Conservation (phyloP, 106 monocot species). For the Alisma plantagoaquatica region DNA sequence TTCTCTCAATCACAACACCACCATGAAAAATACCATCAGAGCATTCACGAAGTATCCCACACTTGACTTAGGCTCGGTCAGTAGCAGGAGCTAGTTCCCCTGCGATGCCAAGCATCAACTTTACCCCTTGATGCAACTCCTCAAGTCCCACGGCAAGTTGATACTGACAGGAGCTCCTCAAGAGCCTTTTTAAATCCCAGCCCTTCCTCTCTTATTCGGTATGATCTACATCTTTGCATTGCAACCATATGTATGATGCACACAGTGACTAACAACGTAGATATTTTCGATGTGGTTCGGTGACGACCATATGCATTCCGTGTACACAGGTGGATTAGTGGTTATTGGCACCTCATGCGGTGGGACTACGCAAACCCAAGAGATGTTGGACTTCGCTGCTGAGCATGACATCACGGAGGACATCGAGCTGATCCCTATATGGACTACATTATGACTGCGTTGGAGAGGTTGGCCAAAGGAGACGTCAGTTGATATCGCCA, state of each 20-base stretch:
- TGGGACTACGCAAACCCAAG: slow-evolving; percentile 19
- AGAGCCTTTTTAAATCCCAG: slow-evolving; percentile 3
- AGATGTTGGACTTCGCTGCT: slow-evolving; percentile 16
- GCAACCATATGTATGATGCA: too few species aligned
- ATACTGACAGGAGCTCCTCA: slow-evolving; percentile 10
- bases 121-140: slow-evolving; percentile 3
- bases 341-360: slow-evolving; percentile 24
- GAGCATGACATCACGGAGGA: slow-evolving; percentile 5
- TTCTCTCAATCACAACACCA: too few species aligned
- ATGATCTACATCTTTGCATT: too few species aligned
- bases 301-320: too few species aligned
- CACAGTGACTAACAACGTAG: too few species aligned
- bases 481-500: slow-evolving; percentile 17
- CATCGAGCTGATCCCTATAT: slow-evolving; percentile 14
- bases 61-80: too few species aligned
- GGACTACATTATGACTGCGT: slow-evolving; percentile 9
- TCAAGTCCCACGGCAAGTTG: slow-evolving; percentile 8
- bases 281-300: too few species aligned
- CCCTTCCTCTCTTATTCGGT: slow-evolving; percentile 9
- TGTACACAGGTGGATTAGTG: slow-evolving; percentile 25
- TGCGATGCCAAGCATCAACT: slow-evolving; percentile 5
- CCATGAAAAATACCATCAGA: too few species aligned
- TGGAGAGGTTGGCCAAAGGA: slow-evolving; percentile 7
- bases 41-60: too few species aligned
- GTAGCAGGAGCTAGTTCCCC: too few species aligned